Conservation (phyloP, 2,329 filamentous ascomycete genomes). For the Pleurostoma richardsiae region DNA sequence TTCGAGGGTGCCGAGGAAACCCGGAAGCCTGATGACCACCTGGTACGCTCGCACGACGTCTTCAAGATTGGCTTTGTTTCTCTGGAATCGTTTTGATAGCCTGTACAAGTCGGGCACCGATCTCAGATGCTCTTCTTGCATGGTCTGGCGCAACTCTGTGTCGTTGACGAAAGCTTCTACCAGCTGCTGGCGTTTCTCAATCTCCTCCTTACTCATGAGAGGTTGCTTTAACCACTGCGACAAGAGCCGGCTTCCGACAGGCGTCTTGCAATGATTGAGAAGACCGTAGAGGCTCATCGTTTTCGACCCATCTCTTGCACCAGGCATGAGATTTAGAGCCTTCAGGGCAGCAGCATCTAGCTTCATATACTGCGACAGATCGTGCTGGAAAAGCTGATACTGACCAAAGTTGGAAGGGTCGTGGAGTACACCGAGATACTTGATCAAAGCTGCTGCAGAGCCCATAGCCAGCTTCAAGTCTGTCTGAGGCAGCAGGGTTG, state of each 20-base stretch:
- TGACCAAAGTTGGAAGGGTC: conserved; percentile 95
- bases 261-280: conserved; percentile 96
- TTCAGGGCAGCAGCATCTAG: conserved; percentile 90
- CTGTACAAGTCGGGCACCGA: conserved; percentile 93
- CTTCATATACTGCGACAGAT: conserved; percentile 97
- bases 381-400: conserved; percentile 95
- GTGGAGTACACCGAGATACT: conserved; percentile 85
- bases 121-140: conserved; percentile 93
- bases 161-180: conserved; percentile 94
- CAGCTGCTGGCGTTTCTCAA: conserved; percentile 85
- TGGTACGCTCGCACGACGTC: conserved; percentile 96
- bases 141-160: conserved; percentile 87
- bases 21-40: conserved; percentile 85
- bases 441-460: conserved; percentile 87
- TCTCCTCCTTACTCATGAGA: conserved; percentile 83
- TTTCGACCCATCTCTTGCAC: conserved; percentile 89
- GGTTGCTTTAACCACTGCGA: conserved; percentile 98
- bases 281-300: conserved; percentile 95
- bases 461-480: conserved; percentile 96
- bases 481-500: conserved; percentile 76
- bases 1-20: conserved; percentile 83
- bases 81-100: conserved; percentile 90
- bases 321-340: conserved; percentile 95
- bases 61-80: conserved; percentile 84
- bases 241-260: conserved; percentile 81